phyloP scores from a whole-genome alignment of 495 filamentous ascomycete genomes.

The Podospora didyma region DNA sequence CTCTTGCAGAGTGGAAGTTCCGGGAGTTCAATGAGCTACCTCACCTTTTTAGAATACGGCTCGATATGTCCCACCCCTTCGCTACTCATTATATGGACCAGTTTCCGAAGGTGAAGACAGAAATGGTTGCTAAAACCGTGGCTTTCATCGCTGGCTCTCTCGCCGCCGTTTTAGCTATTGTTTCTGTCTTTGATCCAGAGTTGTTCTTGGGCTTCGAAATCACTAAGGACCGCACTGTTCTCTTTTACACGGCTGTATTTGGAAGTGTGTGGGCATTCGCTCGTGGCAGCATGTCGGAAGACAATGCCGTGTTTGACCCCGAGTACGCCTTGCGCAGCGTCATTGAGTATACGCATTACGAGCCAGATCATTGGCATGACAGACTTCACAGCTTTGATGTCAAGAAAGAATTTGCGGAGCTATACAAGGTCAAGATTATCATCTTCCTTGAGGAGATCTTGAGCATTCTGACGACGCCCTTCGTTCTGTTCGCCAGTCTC shows the following conservation, averaged over 20 bases:
- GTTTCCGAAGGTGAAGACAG: constrained; percentile 91
- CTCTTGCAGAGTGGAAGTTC: constrained; percentile 95
- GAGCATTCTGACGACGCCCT: constrained; percentile 86
- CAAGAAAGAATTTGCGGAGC: constrained; percentile 74
- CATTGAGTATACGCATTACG: constrained; percentile 87
- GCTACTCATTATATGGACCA: constrained; percentile 91
- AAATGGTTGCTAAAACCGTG: constrained; percentile 75
- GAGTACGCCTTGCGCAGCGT: constrained; percentile 84
- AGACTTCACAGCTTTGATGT: constrained; percentile 84
- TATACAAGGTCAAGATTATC: constrained; percentile 84
- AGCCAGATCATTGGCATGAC: constrained; percentile 81
- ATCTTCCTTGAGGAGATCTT: constrained; percentile 92
- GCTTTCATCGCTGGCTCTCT: constrained; percentile 85
- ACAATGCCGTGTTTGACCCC: constrained; percentile 86
- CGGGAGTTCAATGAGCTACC: constrained; percentile 96
- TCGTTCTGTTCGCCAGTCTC: constrained; percentile 81
- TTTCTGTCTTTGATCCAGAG: constrained; percentile 81
- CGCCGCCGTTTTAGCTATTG: constrained; percentile 73
- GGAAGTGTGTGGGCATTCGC: constrained; percentile 73
- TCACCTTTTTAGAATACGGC: constrained; percentile 82
- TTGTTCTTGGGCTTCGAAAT: constrained; percentile 90
- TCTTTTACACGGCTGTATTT: constrained; percentile 75
- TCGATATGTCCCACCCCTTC: constrained; percentile 92
- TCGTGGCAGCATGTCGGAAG: constrained; percentile 75
- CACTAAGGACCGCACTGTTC: constrained; percentile 72